Conservation (phyloP, 1,284 basidiomycete species). For the Sporisorium exsertum region DNA sequence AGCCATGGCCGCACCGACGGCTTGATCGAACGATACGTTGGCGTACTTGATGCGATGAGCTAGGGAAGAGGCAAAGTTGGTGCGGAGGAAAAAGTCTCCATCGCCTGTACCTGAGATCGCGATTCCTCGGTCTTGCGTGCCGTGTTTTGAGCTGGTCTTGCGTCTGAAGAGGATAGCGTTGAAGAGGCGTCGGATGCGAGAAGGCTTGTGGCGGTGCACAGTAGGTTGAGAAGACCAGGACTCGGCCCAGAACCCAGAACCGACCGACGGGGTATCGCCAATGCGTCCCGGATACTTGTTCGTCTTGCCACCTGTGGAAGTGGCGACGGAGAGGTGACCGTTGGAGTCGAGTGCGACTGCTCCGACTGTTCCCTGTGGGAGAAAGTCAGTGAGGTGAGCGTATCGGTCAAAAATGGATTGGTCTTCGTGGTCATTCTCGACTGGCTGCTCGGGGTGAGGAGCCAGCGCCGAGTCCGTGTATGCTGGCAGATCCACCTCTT, state of each 20-base stretch:
- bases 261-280: conserved; percentile 83
- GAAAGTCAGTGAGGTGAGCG: conserved; percentile 72
- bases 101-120: conserved; percentile 84
- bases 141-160: background rate
- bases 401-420: conserved; percentile 26
- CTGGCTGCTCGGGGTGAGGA: background rate
- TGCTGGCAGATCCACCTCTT: conserved; percentile 7
- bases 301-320: conserved; percentile 83
- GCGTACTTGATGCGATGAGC: conserved; percentile 77
- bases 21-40: conserved; percentile 70
- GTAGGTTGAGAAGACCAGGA: conserved; percentile 73
- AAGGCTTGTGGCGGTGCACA: background rate
- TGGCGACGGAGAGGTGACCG: conserved; percentile 79
- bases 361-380: conserved; percentile 82
- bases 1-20: conserved; percentile 74
- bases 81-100: conserved; percentile 84
- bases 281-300: conserved; percentile 84
- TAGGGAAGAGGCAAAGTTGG: conserved; percentile 77
- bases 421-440: conserved; percentile 22
- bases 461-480: conserved; percentile 4
- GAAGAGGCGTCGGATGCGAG: conserved; percentile 3
- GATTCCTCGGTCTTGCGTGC: conserved; percentile 72
- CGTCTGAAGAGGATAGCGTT: background rate
- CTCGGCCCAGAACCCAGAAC: conserved; percentile 83
- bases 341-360: conserved; percentile 81